Base-by-base conservation (phyloP, 352 stramenopile species). In the Globisporangium takayamanum region DNA sequence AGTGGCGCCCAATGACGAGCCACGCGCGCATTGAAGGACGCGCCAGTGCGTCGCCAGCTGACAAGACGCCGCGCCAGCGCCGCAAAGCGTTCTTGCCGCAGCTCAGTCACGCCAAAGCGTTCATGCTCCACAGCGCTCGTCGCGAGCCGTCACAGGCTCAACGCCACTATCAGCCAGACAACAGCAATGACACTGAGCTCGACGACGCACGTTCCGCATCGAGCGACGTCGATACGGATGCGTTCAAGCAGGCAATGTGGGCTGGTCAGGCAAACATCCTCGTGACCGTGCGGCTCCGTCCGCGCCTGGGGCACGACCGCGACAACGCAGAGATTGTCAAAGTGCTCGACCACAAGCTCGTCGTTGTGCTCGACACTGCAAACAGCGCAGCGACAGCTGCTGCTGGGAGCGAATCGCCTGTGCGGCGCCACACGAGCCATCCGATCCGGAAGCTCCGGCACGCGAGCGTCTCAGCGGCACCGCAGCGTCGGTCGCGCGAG, bases 181-280 rank as follows among this genome's bases (percentile, higher is more conserved):
- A 50, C 46, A 10, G 20, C 42, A 50, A 16, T n/a, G 37, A 55
- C 16, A 14, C 18, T 3, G 28, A 65, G 16, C 28, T 14, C 3
- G 50, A 11, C 18, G 15, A 42, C 36, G 22, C 11, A 12, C 51
- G 20, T 20, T 22, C 30, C 37, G 20, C 51, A 5, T 37, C 55
- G 22, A 47, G 62, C 6, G 65, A 85, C 30, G 61, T 68, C 2
- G 77, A 89, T 5, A 89, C 71, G 11, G 84, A 90, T 20, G 71
- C 60, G 20, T 88, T 89, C 66, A 77, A 80, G 62, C 68, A 85
- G 14, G 84, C 85, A 15, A 94, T 94, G 84, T 95, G 87, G 87
- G 82, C 77, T 7, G 88, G 86, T 0, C 82, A 95, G 50, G 78
- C 81, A 41, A 97, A 95, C 57, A 92, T 96, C 51, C 68, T 97